Conservation (phyloP, 2,329 filamentous ascomycete genomes). For the Monascus ruber region DNA sequence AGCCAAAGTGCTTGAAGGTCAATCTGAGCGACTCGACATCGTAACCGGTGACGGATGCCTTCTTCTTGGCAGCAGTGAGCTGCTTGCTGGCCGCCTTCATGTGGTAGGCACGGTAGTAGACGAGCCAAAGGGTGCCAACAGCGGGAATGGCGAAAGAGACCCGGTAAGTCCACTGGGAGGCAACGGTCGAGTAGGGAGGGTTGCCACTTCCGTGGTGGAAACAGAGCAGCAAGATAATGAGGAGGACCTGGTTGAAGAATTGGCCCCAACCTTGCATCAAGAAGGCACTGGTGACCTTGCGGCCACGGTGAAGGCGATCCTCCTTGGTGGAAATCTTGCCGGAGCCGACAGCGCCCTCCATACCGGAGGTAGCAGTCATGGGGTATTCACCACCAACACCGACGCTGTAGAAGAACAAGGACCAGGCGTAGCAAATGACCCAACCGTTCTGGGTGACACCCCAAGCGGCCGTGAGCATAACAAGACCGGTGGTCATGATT, state of each 20-base stretch:
- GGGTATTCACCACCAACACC: conserved; percentile 71
- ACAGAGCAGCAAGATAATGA: conserved; percentile 76
- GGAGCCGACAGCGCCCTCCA: conserved; percentile 79
- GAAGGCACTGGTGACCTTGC: conserved; percentile 91
- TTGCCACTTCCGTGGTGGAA: conserved; percentile 71
- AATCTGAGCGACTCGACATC: conserved; percentile 71
- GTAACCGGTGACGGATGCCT: conserved; percentile 79
- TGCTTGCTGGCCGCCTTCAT: conserved; percentile 83
- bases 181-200: conserved; percentile 64
- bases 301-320: conserved; percentile 87
- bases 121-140: conserved; percentile 81
- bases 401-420: conserved; percentile 79
- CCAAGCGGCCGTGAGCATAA: conserved; percentile 90
- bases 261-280: conserved; percentile 99
- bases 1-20: conserved; percentile 73
- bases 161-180: conserved; percentile 83
- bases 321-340: conserved; percentile 83
- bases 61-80: conserved; percentile 69
- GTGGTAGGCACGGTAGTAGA: conserved; percentile 92
- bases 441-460: conserved; percentile 77
- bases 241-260: conserved; percentile 80
- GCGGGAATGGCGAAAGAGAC: conserved; percentile 86
- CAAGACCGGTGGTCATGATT: conserved; percentile 86
- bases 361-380: conserved; percentile 89
- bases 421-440: conserved; percentile 96